phyloP scores from a whole-genome alignment of 2,329 filamentous ascomycete species.

The Lachnellula occidentalis region DNA sequence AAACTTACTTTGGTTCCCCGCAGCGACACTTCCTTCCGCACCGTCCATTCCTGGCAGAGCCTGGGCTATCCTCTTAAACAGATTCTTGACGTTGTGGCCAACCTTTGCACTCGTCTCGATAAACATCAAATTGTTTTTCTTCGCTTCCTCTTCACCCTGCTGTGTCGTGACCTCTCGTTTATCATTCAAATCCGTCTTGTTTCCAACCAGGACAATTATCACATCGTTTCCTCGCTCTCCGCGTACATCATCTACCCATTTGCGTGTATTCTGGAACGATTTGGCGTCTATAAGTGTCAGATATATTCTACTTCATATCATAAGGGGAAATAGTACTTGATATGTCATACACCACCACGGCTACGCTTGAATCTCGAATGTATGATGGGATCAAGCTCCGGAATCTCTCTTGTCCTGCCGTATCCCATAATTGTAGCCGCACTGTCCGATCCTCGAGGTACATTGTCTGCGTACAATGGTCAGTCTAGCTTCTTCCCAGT shows the following conservation, averaged over 20 bases:
- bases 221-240: constrained; percentile 97
- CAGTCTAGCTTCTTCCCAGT: constrained; percentile 10
- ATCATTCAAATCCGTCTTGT: constrained; percentile 98
- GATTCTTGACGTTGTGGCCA: constrained; percentile 93
- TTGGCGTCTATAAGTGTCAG: constrained; percentile 61
- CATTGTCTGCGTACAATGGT: constrained; percentile 66
- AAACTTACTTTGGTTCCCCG: constrained; percentile 68
- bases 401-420: constrained; percentile 95
- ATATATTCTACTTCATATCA: not conserved
- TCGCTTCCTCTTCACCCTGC: constrained; percentile 96
- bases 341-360: constrained; percentile 98
- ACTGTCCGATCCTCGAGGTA: constrained; percentile 98
- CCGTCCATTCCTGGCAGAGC: constrained; percentile 97
- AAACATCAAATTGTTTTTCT: constrained; percentile 97
- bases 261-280: constrained; percentile 96
- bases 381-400: constrained; percentile 96
- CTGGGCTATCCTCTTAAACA: constrained; percentile 98
- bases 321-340: constrained; percentile 55
- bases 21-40: constrained; percentile 69
- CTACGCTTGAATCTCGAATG: constrained; percentile 95
- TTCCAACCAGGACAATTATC: constrained; percentile 96
- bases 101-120: constrained; percentile 98
- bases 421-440: constrained; percentile 96
- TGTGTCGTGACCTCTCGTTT: constrained; percentile 95
- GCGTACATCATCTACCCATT: constrained; percentile 98